Evolutionary conservation across 2,329 filamentous ascomycete species (phyloP).

Genomic region (Diplodia seriata): DNA sequence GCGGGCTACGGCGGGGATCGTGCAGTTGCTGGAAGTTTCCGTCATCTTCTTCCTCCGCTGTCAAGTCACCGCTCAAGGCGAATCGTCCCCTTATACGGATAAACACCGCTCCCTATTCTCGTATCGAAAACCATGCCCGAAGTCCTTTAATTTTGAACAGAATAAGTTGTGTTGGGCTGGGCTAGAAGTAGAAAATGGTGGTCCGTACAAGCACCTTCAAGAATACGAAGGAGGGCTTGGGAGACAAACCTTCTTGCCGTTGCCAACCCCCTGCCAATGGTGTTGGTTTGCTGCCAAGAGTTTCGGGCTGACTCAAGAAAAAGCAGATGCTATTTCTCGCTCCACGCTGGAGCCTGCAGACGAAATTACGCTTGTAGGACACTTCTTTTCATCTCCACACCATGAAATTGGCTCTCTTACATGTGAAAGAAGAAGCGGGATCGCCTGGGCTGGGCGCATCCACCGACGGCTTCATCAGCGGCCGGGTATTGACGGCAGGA

Average conservation of each 20-base stretch:
- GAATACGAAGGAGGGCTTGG: not conserved
- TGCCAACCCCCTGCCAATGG: conserved; percentile 9
- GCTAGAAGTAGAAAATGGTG: not conserved
- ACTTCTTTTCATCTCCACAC: not conserved
- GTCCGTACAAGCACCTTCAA: conserved; percentile 13
- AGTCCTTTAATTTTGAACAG: not conserved
- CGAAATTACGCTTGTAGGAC: not conserved
- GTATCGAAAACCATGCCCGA: not conserved
- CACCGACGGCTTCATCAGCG: too few species aligned
- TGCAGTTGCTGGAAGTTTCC: not conserved
- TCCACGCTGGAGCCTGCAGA: not conserved
- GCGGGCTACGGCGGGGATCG: not conserved
- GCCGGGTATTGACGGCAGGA: not conserved
- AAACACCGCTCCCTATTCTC: not conserved
- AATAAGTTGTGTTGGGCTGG: not conserved
- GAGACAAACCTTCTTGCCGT: not conserved
- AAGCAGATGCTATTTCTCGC: not conserved
- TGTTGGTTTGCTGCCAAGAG: conserved; percentile 8
- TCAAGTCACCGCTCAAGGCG: not conserved
- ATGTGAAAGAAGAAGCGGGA: conserved; percentile 5
- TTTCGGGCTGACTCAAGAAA: conserved; percentile 6
- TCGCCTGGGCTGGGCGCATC: not conserved
- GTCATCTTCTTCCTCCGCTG: not conserved
- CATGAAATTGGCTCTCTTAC: not conserved
- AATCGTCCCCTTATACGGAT: not conserved